Base-by-base conservation (phyloP, 345 rosid species). In the Toxicodendron radicans region DNA sequence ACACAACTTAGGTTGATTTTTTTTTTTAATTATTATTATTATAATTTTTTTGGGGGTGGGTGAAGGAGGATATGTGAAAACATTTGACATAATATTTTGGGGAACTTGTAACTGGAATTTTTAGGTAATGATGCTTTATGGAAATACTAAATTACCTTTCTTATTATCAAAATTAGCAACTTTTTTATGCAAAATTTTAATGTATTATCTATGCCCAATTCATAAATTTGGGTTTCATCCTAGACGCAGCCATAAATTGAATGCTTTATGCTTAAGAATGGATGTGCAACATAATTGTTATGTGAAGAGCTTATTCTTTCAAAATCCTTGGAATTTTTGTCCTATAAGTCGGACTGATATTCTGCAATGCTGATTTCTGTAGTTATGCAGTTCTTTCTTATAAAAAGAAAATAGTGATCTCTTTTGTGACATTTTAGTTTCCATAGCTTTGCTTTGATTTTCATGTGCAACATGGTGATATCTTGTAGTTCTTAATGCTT, bases 401-500 rank as follows among this genome's bases (percentile, higher is more conserved):
- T 43, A 43, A 58, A 51, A 27, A 1, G 5, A 60, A 41, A 23
- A 21, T 60, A 71, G 24, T 27, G 17, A 63, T 35, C 51, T 48
- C 8, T 10, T 23, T 63, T 20, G 41, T 32, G 7, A 14, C 23
- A 21, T 57, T 32, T 57, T 24, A 20, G 33, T 46, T 67, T 76
- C 57, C 9, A 11, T 72, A 30, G 43, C 16, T 35, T 20, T 59
- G 10, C 53, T 71, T 53, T 69, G 13, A 23, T 76, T 48, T 61
- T 3, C 20, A 69, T 45, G 3, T 57, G 43, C 10, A 7, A 45
- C 24, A 45, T 63, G 20, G 54, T 77, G n/a, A 21, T 72, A 48
- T 51, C 38, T 67, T 46, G 35, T 76, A 10, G 33, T 73, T 54
- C 51, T 66, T 54, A 23, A 75, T 75, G 23, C 24, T 58, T 73